Evolutionary conservation across 2,329 filamentous ascomycete genomes (phyloP), one percentile per base, ranked within the genome.

Genomic region (Cucurbitaria berberidis): DNA sequence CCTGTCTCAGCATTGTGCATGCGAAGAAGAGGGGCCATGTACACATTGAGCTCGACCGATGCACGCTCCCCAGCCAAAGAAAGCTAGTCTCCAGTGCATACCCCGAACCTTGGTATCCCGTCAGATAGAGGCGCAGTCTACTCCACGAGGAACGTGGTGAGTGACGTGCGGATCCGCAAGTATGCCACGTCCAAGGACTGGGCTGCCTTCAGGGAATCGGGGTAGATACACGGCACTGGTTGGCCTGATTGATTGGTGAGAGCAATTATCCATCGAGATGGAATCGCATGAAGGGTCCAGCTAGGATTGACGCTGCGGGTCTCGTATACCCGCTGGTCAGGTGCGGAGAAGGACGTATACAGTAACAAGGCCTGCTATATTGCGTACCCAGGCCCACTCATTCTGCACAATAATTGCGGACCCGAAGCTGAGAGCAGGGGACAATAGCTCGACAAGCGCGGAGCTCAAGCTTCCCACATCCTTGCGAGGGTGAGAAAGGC

Each of bases 111-210:
- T 45, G 53, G 18, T 46, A n/a, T 36, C 41, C 40, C 44, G 51
- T 48, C 48, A 46, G 42, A 42, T 42, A 34, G 44, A 35, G 45
- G 43, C 51, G 55, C 52, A 52, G 48, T 29, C 46, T 53, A 47
- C 18, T 42, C 49, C 53, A 36, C 38, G 36, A 44, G 39, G 32
- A 36, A 35, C 54, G 40, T 58, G 35, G 24, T 62, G 53, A 56
- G 36, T 51, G 45, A 48, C 47, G 47, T 69, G 69, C 69, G 69
- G 69, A 70, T 72, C 70, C 69, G 70, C 69, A 72, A 51, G 21
- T 32, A 49, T 51, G 42, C 51, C 56, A 49, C 48, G 51, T 51
- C 45, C 45, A 44, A 42, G n/a, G 36, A 47, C 48, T 45, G 49
- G 50, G 43, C 26, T 19, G 27, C 15, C 30, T 18, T 41, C 46